Evolutionary conservation across 177 flowering plant species (phyloP), one percentile per base, ranked within the genome.

Genomic region (Vitis hybrid): DNA sequence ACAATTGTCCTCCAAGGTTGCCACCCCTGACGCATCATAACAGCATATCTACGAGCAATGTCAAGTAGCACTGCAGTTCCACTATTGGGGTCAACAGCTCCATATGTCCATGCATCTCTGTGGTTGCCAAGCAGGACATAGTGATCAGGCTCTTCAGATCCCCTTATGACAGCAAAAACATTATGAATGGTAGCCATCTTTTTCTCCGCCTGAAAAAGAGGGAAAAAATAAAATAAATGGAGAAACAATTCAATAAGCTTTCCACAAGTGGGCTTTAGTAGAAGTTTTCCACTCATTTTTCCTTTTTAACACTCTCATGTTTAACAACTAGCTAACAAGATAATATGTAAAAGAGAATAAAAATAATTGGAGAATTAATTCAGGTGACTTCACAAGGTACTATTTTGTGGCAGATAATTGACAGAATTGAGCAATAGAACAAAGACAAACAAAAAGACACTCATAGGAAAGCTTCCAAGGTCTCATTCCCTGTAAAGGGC

Each of bases 91-190:
- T 96, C 99, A 70, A 96, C 97, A 62, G 97, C 99, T 69, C 99
- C 99, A 85, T 83, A 96, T 48, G 97, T 91, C 99, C 99, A 96
- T 56, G 99, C 99, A 81, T 96, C 99, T 82, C 99, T 84, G 68
- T 96, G 99, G 76, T 96, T 96, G 17, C 99, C 99, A 49, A 96
- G 90, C 59, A 96, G 83, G 56, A 96, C 87, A 75, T 77, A 88
- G 11, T 97, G 90, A 66, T 96, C 98, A 48, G 97, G 91, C 80
- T 93, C 99, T 78, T 89, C 92, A 17, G 40, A 69, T 24, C 99
- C 99, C 73, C 74, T 84, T 74, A 96, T 86, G 69, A 85, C 81
- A 61, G 92, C 97, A 78, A 96, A 87, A 18, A 92, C 85, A 80
- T 96, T 88, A 24, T 79, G 84, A 30, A 96, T 82, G 15, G 79